These are phyloP conservation scores for Leishmania tropica DNA, from an alignment of 208 protist genomes.

Conservation along the genomic window DNA sequence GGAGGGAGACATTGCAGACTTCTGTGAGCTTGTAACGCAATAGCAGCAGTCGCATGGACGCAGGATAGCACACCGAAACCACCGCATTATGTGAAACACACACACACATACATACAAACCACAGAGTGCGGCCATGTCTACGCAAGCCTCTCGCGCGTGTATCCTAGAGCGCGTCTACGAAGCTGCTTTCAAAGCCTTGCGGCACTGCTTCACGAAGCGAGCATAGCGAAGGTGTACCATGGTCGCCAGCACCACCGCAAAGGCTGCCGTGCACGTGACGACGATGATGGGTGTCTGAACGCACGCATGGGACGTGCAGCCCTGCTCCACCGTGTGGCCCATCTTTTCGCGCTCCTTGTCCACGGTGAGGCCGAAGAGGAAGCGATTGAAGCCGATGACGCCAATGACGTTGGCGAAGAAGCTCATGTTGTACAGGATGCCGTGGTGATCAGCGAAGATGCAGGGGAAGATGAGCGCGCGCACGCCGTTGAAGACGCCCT, in stretches of 20 bases:
- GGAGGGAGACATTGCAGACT: not conserved
- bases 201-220: constrained; percentile 40
- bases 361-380: constrained; percentile 63
- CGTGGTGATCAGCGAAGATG: constrained; percentile 52
- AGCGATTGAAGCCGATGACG: constrained; percentile 71
- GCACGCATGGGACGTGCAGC: constrained; percentile 42
- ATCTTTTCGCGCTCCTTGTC: constrained; percentile 55
- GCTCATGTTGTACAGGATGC: constrained; percentile 69
- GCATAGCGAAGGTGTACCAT: constrained; percentile 64
- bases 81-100: not conserved
- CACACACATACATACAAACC: not conserved
- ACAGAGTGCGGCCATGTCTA: constrained; percentile 1
- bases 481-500: constrained; percentile 60
- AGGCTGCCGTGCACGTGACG: constrained; percentile 40
- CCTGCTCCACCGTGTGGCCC: constrained; percentile 34
- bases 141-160: not conserved
- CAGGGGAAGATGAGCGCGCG: constrained; percentile 68
- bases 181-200: constrained; percentile 7
- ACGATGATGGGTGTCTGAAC: constrained; percentile 57
- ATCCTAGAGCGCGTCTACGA: not conserved
- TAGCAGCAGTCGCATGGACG: not conserved
- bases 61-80: not conserved
- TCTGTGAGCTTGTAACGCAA: not conserved
- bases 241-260: constrained; percentile 33
- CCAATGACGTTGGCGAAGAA: constrained; percentile 60